These are phyloP conservation scores for Lentinus polychrous DNA, from an alignment of 1,284 basidiomycete species.

Conservation along the genomic window DNA sequence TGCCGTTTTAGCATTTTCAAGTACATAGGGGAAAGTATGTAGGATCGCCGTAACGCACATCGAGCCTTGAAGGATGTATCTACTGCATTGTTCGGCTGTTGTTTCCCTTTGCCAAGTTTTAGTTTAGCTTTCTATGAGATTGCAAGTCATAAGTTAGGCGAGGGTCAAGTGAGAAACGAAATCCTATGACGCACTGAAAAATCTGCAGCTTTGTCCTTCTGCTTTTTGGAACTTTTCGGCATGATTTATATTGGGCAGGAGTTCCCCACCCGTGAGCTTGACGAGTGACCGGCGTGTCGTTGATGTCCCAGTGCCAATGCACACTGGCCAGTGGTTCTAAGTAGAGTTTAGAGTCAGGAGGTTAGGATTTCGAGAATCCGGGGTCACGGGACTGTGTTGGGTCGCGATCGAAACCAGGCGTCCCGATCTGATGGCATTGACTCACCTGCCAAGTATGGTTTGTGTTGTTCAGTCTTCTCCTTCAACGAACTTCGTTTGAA, in stretches of 20 bases:
- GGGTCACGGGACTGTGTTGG: too few relatives aligned
- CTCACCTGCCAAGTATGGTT: too few relatives aligned
- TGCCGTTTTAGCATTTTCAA: conserved; percentile 3
- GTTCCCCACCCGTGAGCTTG: too few relatives aligned
- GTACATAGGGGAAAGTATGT: neutral
- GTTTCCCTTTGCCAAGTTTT: conserved; percentile 94
- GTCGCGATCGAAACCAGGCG: too few relatives aligned
- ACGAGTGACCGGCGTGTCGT: too few relatives aligned
- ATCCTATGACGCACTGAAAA: conserved; percentile 55
- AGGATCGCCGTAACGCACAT: conserved; percentile 51
- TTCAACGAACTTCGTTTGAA: too few relatives aligned
- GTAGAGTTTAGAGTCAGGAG: too few relatives aligned
- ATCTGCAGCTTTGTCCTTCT: conserved; percentile 83
- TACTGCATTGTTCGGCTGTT: conserved; percentile 76
- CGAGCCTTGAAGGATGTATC: conserved; percentile 95
- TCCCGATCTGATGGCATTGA: too few relatives aligned
- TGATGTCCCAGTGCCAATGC: too few relatives aligned
- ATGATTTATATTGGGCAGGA: conserved; percentile 42
- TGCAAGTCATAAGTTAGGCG: conserved; percentile 2
- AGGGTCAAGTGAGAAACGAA: conserved; percentile 1
- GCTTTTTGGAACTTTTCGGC: conserved; percentile 85
- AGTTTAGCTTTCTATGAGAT: conserved; percentile 84
- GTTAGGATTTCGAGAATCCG: too few relatives aligned
- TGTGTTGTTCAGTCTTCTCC: too few relatives aligned
- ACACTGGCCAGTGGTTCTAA: too few relatives aligned